phyloP scores from a whole-genome alignment of 352 stramenopile genomes.

The Pythium brachiatum region DNA sequence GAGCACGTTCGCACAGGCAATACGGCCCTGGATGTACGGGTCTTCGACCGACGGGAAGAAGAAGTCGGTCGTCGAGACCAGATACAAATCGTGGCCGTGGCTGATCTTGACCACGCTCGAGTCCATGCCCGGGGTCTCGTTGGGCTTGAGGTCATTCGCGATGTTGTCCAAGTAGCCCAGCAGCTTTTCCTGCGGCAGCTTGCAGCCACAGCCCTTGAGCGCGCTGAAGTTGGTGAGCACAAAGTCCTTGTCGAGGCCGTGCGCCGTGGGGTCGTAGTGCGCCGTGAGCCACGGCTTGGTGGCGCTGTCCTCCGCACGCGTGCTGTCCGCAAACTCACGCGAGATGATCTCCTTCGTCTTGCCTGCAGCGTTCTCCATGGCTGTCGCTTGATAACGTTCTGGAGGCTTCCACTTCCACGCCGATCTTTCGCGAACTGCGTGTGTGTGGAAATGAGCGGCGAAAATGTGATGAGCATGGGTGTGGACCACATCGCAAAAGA shows the following conservation, averaged over 20 bases:
- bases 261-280: constrained; percentile 50
- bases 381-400: too few relatives aligned
- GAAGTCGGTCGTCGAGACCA: constrained; percentile 94
- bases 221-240: constrained; percentile 80
- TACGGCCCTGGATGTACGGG: constrained; percentile 91
- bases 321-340: constrained; percentile 44
- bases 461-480: too few relatives aligned
- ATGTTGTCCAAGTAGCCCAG: constrained; percentile 90
- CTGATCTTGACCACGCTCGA: constrained; percentile 89
- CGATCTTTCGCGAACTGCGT: not conserved
- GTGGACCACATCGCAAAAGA: not conserved
- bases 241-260: constrained; percentile 77
- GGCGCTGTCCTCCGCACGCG: not conserved
- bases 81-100: constrained; percentile 80
- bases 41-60: constrained; percentile 95
- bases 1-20: constrained; percentile 94
- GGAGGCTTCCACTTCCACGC: too few relatives aligned
- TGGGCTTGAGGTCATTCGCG: constrained; percentile 89
- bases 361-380: constrained; percentile 49
- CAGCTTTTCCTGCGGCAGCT: constrained; percentile 92
- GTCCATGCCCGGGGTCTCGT: constrained; percentile 89
- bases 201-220: constrained; percentile 96
- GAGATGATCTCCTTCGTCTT: constrained; percentile 62
- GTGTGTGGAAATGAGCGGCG: not conserved
- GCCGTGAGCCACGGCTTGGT: constrained; percentile 22